phyloP scores from a whole-genome alignment of 306 rosid genomes.

The Rosa persica region DNA sequence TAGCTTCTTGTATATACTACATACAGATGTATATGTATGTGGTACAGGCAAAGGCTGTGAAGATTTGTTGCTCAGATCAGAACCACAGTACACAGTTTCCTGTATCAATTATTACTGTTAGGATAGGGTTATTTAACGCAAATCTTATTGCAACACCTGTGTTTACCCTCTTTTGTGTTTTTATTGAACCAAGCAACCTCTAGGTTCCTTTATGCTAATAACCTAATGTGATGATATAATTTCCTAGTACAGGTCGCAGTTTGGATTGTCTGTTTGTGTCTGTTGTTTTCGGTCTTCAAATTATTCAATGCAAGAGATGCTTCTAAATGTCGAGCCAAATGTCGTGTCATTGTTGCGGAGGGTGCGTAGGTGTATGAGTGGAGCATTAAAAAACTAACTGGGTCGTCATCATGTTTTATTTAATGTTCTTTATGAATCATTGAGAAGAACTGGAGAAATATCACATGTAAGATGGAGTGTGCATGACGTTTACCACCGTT shows the following conservation, averaged over 20 bases:
- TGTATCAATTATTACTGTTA: slow-evolving; percentile 20
- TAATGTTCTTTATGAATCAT: background rate
- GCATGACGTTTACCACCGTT: slow-evolving; percentile 1
- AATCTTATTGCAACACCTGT: background rate
- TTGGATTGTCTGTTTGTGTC: background rate
- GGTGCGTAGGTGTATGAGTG: background rate
- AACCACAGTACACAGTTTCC: slow-evolving; percentile 14
- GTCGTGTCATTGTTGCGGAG: background rate
- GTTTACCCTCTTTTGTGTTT: background rate
- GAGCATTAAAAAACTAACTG: background rate
- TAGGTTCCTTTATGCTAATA: background rate
- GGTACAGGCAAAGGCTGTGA: slow-evolving; percentile 29
- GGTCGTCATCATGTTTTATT: background rate
- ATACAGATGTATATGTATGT: slow-evolving; percentile 26
- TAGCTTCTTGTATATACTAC: slow-evolving; percentile 52
- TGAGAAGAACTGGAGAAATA: background rate
- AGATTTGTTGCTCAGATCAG: slow-evolving; percentile 24
- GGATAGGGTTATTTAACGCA: background rate
- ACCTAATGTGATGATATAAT: background rate
- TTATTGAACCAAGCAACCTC: background rate
- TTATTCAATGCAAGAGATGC: background rate
- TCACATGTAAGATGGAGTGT: background rate
- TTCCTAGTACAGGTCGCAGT: background rate
- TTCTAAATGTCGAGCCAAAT: background rate
- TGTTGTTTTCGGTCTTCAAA: background rate